These are phyloP conservation scores for Gremmenia infestans DNA, from an alignment of 2,329 filamentous ascomycete genomes.

Conservation along the genomic window DNA sequence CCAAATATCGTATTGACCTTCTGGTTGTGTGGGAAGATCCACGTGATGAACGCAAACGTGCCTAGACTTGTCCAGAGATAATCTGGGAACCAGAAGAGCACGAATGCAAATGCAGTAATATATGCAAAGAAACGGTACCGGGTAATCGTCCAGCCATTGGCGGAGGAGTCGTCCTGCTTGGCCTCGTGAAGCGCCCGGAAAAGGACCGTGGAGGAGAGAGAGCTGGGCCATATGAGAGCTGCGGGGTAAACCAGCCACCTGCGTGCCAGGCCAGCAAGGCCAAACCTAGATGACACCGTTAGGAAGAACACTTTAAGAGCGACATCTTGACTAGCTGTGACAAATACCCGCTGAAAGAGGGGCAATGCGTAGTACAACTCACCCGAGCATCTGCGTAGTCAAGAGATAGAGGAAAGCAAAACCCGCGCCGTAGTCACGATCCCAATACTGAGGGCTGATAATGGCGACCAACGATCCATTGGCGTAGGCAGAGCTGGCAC, in stretches of 20 bases:
- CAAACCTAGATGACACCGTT: conserved; percentile 46
- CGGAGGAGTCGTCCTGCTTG: conserved; percentile 42
- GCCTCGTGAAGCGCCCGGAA: conserved; percentile 53
- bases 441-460: conserved; percentile 33
- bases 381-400: conserved; percentile 54
- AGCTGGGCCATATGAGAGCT: conserved; percentile 15
- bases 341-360: not conserved
- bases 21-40: conserved; percentile 62
- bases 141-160: conserved; percentile 49
- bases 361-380: not conserved
- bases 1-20: conserved; percentile 69
- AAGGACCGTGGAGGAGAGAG: conserved; percentile 13
- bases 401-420: conserved; percentile 60
- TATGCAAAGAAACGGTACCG: conserved; percentile 32
- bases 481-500: conserved; percentile 54
- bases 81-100: conserved; percentile 38
- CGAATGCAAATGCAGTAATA: conserved; percentile 47
- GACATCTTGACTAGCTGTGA: not conserved
- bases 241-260: conserved; percentile 51
- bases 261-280: conserved; percentile 52
- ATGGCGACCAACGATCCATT: conserved; percentile 31
- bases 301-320: not conserved
- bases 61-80: conserved; percentile 64
- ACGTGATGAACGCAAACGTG: conserved; percentile 65
- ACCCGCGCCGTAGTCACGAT: conserved; percentile 39